Base-by-base conservation (phyloP, 2,329 filamentous ascomycete species). In the Aspergillus tubingensis region DNA sequence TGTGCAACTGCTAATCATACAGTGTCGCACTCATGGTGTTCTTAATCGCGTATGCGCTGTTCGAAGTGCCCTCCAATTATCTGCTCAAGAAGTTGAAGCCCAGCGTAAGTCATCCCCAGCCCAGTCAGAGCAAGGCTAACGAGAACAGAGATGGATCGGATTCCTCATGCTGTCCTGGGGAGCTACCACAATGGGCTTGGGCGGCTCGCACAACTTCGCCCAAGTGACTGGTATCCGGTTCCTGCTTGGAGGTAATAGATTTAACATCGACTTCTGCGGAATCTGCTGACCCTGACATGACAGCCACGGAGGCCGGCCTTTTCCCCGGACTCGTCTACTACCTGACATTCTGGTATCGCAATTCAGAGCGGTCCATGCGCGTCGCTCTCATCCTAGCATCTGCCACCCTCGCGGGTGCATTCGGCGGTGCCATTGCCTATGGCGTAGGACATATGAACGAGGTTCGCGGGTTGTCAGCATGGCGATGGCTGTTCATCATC, bases 381-480 rank as follows among this genome's bases (percentile, higher is more conserved):
- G 83, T 90, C 68, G 82, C 83, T 0, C 79, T 83, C 62, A 78
- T 81, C 68, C 73, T 84, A 53, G 83, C 68, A 71, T 86, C 77
- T 75, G 86, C 73, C n/a, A 85, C 84, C 72, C 82, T 79, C 65
- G 83, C 73, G 64, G 81, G 75, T 36, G 82, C 81, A 0, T 85
- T 86, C 66, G 82, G 83, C 3, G 83, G 83, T 2, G 77, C 82
- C 7, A 80, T 80, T 67, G 86, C 85, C 1, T 86, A 83, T 58
- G 83, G 76, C 0, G 74, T 81, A 0, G 78, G 78, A 0, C 76
- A 81, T 48, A 77, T 59, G 66, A 68, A 69, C 43, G 68, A 70
- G 3, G 64, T 71, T 5, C 67, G 65, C 4, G 74, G 73, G 0
- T 67, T 77, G 2, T 70, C 75, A 43, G 80, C 77, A 3, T 82